Conservation (phyloP, 805 yeast genomes). For the Lipomyces yamadae region DNA sequence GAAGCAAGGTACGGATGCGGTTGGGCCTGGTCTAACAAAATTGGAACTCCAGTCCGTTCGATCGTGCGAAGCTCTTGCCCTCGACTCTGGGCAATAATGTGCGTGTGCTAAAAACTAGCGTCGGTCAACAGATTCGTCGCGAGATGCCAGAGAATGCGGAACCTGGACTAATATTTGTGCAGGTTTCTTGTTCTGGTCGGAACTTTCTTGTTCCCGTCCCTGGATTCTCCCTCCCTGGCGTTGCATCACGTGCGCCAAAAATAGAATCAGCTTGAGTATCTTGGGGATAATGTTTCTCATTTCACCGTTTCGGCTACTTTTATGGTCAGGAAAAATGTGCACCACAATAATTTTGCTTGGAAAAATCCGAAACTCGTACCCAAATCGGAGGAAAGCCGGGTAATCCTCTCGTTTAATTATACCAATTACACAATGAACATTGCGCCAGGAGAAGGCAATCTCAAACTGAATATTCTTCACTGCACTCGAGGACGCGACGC, state of each 20-base stretch:
- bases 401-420: no score
- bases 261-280: not conserved
- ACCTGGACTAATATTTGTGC: not conserved
- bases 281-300: not conserved
- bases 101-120: not conserved
- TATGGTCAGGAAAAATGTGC: not conserved
- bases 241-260: constrained; percentile 8
- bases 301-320: not conserved
- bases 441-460: no score
- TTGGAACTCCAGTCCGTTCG: not conserved
- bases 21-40: not conserved
- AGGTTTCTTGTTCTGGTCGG: not conserved
- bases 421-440: no score
- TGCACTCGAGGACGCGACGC: no score
- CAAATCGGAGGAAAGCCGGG: no score
- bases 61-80: not conserved
- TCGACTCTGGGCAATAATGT: not conserved
- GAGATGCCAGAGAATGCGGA: not conserved
- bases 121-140: not conserved
- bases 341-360: not conserved
- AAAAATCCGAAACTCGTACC: no score
- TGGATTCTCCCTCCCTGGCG: not conserved
- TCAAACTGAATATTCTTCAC: no score
- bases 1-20: not conserved
- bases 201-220: not conserved